Percentiles rank a stretch among this genome's conserved stretches.
Conservation (phyloP, 2,329 filamentous ascomycete species). For the Fonsecaea erecta region DNA sequence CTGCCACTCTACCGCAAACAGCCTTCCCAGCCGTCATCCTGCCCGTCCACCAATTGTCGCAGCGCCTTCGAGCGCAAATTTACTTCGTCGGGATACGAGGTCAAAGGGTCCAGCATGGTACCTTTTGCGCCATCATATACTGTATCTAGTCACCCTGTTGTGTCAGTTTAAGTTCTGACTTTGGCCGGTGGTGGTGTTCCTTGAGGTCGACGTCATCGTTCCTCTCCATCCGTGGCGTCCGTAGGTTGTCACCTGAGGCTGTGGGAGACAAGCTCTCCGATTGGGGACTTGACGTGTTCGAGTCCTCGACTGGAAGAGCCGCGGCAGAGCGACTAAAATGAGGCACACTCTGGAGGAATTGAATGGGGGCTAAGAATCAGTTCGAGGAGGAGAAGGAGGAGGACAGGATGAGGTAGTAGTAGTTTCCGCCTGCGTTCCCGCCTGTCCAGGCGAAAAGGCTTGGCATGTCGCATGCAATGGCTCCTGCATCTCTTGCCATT, state of each 20-base stretch:
- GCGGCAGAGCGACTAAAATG: neutral
- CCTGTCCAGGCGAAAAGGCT: neutral
- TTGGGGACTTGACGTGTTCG: neutral
- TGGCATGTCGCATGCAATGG: neutral
- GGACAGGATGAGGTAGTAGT: neutral
- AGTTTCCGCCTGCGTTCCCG: neutral
- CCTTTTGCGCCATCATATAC: slow-evolving; percentile 14
- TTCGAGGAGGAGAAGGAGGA: too few relatives aligned
- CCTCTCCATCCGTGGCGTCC: neutral
- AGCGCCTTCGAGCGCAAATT: slow-evolving; percentile 9
- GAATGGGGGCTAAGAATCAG: neutral
- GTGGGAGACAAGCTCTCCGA: neutral
- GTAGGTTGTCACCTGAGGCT: neutral
- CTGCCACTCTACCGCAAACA: slow-evolving; percentile 6
- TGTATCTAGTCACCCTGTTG: neutral
- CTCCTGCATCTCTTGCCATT: neutral
- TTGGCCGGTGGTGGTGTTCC: neutral
- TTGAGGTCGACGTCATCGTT: slow-evolving; percentile 12
- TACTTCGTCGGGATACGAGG: slow-evolving; percentile 16
- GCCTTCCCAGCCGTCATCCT: slow-evolving; percentile 19
- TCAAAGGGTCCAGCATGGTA: slow-evolving; percentile 1
- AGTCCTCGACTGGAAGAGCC: neutral
- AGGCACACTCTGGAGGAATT: neutral
- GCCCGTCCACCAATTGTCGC: slow-evolving; percentile 10
- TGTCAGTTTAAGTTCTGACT: neutral